Evolutionary conservation across 1,139 yeast species (phyloP).

Genomic region (Saccharomycopsis phalli): DNA sequence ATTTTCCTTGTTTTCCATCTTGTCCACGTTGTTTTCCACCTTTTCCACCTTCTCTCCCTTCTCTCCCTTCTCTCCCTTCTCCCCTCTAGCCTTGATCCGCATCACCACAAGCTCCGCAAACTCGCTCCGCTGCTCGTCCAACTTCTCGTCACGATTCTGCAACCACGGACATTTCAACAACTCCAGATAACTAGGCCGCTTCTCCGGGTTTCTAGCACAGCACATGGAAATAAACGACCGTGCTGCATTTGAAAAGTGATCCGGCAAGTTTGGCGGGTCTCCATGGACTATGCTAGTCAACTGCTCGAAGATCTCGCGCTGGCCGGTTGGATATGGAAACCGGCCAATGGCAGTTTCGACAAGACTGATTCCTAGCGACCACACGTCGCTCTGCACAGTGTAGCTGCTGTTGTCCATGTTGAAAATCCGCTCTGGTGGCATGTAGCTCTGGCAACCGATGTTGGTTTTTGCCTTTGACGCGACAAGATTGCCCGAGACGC

Average conservation of each 20-base stretch:
- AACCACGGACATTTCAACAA: constrained; percentile 82
- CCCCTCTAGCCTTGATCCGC: constrained; percentile 19
- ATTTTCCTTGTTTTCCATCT: too few species aligned
- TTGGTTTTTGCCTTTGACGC: constrained; percentile 94
- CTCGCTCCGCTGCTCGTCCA: constrained; percentile 12
- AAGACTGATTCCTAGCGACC: constrained; percentile 90
- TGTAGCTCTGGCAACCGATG: constrained; percentile 95
- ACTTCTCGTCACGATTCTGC: constrained; percentile 12
- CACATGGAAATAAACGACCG: constrained; percentile 73
- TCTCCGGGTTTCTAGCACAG: constrained; percentile 69
- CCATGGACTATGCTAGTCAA: constrained; percentile 95
- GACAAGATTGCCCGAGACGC: constrained; percentile 90
- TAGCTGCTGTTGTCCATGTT: constrained; percentile 63
- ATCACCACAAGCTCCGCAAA: constrained; percentile 28
- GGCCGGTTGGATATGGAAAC: constrained; percentile 91
- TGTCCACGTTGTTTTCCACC: too few species aligned
- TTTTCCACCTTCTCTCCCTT: background rate
- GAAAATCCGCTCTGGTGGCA: constrained; percentile 96
- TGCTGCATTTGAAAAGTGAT: constrained; percentile 61
- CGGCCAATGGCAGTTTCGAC: constrained; percentile 84
- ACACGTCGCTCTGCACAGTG: constrained; percentile 90
- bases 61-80: constrained; percentile 10
- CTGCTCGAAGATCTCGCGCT: constrained; percentile 79
- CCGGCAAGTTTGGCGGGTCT: constrained; percentile 74
- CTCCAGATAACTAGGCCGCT: constrained; percentile 75